Evolutionary conservation across 805 yeast species (phyloP).

Genomic region (Groenewaldozyma salmanticensis): DNA sequence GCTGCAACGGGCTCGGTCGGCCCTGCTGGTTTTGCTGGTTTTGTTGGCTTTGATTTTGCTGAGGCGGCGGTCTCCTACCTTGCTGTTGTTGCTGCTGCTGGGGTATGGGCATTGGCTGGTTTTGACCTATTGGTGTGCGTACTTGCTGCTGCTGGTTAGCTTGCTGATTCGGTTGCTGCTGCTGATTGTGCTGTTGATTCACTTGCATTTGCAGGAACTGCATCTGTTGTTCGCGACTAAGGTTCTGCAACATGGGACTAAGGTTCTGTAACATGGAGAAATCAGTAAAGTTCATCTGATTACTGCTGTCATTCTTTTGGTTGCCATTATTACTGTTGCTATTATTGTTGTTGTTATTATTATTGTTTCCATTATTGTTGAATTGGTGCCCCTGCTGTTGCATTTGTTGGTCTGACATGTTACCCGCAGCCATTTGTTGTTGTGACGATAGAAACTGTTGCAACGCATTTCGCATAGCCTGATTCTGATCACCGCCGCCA

Average conservation of each 20-base stretch:
- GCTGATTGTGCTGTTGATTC: slow-evolving; percentile 14
- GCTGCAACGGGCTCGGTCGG: slow-evolving; percentile 20
- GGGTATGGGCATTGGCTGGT: slow-evolving; percentile 10
- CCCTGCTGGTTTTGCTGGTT: slow-evolving; percentile 12
- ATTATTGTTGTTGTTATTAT: slow-evolving; percentile 2
- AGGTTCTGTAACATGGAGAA: slow-evolving; percentile 12
- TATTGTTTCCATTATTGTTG: too few species aligned
- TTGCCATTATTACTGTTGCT: slow-evolving; percentile 3
- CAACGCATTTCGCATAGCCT: too few species aligned
- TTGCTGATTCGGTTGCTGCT: slow-evolving; percentile 19
- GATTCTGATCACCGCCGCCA: too few species aligned
- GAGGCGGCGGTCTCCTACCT: slow-evolving; percentile 12
- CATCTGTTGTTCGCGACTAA: slow-evolving; percentile 19
- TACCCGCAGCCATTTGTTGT: slow-evolving; percentile 2
- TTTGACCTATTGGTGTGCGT: slow-evolving; percentile 6
- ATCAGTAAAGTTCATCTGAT: background rate
- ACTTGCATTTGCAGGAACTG: slow-evolving; percentile 13
- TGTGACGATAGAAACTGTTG: background rate
- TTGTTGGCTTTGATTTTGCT: slow-evolving; percentile 17
- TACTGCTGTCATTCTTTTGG: background rate
- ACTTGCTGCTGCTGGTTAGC: slow-evolving; percentile 10
- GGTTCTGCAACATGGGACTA: slow-evolving; percentile 12
- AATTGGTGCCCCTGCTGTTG: slow-evolving; percentile 11
- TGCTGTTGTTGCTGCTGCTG: slow-evolving; percentile 15
- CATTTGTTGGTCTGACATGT: background rate